Percentiles rank a stretch among this genome's conserved stretches.
These are phyloP conservation scores for Penicillium waksmanii DNA, from an alignment of 495 filamentous ascomycete species.

Conservation along the genomic window DNA sequence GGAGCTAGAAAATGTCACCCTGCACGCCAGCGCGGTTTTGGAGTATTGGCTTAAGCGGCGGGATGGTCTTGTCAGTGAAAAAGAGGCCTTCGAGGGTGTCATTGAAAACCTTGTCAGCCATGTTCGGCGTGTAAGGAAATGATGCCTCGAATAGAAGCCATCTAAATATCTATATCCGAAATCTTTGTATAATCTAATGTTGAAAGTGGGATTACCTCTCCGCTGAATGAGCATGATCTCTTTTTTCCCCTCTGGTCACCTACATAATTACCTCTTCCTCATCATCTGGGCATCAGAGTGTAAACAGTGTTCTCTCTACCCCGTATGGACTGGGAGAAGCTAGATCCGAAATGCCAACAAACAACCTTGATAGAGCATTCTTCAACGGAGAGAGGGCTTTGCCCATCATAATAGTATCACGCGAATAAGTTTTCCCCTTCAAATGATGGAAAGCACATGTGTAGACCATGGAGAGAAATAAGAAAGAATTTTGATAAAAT, in stretches of 20 bases:
- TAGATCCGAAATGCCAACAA: background rate
- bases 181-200: slow-evolving; percentile 34
- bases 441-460: no score
- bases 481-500: no score
- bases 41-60: slow-evolving; percentile 87
- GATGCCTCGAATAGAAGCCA: background rate
- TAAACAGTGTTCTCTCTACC: no score
- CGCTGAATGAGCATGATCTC: slow-evolving; percentile 18
- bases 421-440: no score
- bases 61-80: slow-evolving; percentile 83
- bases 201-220: slow-evolving; percentile 13
- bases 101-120: slow-evolving; percentile 98
- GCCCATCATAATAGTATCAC: no score
- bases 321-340: no score
- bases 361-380: background rate
- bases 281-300: no score
- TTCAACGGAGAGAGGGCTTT: background rate
- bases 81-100: slow-evolving; percentile 95
- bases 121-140: slow-evolving; percentile 84
- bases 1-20: slow-evolving; percentile 68
- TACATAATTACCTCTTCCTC: background rate
- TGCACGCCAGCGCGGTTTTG: slow-evolving; percentile 72
- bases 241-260: background rate
- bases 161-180: slow-evolving; percentile 10
- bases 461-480: no score